These are phyloP conservation scores for Entonaema liquescens DNA, from an alignment of 495 filamentous ascomycete genomes.

Conservation along the genomic window DNA sequence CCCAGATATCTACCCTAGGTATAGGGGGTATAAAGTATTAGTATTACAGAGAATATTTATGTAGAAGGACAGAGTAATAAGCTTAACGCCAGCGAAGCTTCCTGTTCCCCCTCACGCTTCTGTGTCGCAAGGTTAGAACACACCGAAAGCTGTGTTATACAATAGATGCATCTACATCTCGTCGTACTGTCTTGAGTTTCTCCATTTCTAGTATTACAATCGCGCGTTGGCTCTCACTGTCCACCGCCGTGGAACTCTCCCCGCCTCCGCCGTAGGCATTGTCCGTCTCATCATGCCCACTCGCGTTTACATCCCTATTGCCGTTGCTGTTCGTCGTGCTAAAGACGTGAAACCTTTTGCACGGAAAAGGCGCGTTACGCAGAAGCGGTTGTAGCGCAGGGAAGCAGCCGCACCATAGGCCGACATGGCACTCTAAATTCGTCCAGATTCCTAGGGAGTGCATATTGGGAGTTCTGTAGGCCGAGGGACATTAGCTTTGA, in stretches of 20 bases:
- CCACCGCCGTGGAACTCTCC: conserved; percentile 1
- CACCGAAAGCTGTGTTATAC: conserved; percentile 2
- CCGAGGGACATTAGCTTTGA: not conserved
- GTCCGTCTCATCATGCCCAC: not conserved
- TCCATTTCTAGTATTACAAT: conserved; percentile 25
- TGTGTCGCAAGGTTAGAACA: not conserved
- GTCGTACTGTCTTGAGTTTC: not conserved
- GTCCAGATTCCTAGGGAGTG: conserved; percentile 45
- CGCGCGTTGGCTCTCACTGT: conserved; percentile 34
- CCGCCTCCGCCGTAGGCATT: conserved; percentile 5
- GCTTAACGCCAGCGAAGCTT: not conserved
- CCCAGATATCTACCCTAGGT: not conserved
- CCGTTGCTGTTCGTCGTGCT: conserved; percentile 8
- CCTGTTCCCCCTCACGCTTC: not conserved
- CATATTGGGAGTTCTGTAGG: conserved; percentile 38
- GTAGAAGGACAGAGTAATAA: not conserved
- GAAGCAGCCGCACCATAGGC: conserved; percentile 48
- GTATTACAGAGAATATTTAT: conserved; percentile 9
- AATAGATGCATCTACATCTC: conserved; percentile 12
- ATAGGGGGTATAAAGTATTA: not conserved
- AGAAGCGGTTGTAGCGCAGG: conserved; percentile 46
- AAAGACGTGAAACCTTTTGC: conserved; percentile 33
- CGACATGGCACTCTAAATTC: conserved; percentile 48
- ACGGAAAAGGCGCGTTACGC: conserved; percentile 23
- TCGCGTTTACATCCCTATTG: not conserved